These are phyloP conservation scores for Pseudogymnoascus sp. DNA, from an alignment of 2,329 filamentous ascomycete species.

Conservation along the genomic window DNA sequence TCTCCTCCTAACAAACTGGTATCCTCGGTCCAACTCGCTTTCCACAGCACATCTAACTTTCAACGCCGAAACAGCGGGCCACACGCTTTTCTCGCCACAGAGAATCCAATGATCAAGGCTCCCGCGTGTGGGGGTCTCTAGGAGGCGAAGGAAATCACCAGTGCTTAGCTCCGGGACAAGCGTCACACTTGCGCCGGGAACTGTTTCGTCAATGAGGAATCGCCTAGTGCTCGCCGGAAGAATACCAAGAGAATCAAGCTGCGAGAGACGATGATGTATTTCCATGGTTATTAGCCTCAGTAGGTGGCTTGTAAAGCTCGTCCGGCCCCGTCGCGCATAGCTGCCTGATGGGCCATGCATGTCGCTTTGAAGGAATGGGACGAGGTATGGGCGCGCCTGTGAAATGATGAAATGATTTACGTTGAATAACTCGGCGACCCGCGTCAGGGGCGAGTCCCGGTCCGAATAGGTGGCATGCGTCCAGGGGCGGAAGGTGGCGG, in stretches of 20 bases:
- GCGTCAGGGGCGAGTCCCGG: constrained; percentile 48
- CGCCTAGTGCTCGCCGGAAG: constrained; percentile 62
- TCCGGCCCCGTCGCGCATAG: constrained; percentile 49
- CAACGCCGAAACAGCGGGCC: constrained; percentile 78
- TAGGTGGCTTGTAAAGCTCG: constrained; percentile 48
- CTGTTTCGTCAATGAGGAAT: constrained; percentile 73
- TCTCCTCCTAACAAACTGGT: constrained; percentile 63
- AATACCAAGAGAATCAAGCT: constrained; percentile 69
- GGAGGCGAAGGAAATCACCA: constrained; percentile 64
- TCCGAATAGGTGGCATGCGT: constrained; percentile 46
- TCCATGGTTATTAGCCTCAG: constrained; percentile 66
- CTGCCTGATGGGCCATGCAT: constrained; percentile 65
- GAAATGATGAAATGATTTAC: constrained; percentile 89
- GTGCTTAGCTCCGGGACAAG: constrained; percentile 72
- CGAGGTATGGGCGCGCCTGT: constrained; percentile 81
- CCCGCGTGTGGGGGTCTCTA: constrained; percentile 73
- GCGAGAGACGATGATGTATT: constrained; percentile 69
- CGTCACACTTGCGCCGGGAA: constrained; percentile 70
- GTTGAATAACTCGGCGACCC: constrained; percentile 60
- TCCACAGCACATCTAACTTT: constrained; percentile 78
- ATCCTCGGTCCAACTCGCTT: constrained; percentile 77
- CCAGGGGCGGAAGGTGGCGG: constrained; percentile 48
- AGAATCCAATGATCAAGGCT: constrained; percentile 78
- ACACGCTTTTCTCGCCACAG: constrained; percentile 77
- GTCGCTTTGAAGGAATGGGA: constrained; percentile 75